Base-by-base conservation (phyloP, 208 protist species). In the Trypanosoma vivax region DNA sequence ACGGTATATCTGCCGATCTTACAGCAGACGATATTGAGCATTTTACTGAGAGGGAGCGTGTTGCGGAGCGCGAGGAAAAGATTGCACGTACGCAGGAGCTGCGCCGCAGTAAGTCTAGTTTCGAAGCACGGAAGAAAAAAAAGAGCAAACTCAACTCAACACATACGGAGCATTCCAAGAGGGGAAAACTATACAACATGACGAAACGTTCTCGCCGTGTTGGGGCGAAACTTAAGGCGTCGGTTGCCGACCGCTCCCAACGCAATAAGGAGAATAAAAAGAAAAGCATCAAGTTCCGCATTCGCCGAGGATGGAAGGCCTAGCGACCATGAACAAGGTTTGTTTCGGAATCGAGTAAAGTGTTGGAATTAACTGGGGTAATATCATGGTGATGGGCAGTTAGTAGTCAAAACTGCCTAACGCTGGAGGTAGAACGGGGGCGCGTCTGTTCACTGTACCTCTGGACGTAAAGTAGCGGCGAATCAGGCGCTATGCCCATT, bases 221-320 rank as follows among this genome's bases (percentile, higher is more conserved):
- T 24, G 82, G 79, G 13, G 78, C 76, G 7, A 92, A 91, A 68
- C 70, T 92, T 40, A 84, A 81, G 73, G 83, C 71, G 55, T 92
- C 84, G 45, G 80, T 88, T 9, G 58, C 55, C 0, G 83, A 92
- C 42, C 70, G 84, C 23, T 71, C 79, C 10, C 78, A 59, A 13
- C 63, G 76, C 13, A 76, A 66, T 19, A 95, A 95, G 68, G 76
- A 90, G 34, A 95, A 91, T 67, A 89, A 90, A 65, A 92, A 92
- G 79, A 95, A 92, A 71, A 77, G 92, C 51, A 79, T 95, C 64
- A 95, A 95, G 58, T 95, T 95, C 73, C 84, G 88, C 65, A 95
- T 95, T 50, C 77, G 85, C 39, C 84, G 88, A 31, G 88, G 88
- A 28, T 92, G 83, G 84, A 92, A 92, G 66, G 88, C 88, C 23